Evolutionary conservation across 169 alveolate genomes (phyloP).

Genomic region (Eimeria maxima): DNA sequence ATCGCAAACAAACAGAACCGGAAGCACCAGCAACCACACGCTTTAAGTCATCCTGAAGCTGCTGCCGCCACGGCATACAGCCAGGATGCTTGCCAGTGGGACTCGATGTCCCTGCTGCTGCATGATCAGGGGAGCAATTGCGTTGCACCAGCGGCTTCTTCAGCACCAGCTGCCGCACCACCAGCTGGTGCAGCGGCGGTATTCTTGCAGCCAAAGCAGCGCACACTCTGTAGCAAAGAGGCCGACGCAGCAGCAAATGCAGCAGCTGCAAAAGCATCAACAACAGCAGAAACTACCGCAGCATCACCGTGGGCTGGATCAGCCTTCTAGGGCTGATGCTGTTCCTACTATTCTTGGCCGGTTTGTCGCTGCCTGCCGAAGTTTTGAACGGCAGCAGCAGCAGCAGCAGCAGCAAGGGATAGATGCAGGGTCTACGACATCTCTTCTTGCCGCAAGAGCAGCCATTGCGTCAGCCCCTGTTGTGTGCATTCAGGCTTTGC

Average conservation of each 20-base stretch:
- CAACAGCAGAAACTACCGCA: no score
- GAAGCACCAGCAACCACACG: not conserved
- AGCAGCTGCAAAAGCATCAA: constrained; percentile 13
- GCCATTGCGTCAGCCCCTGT: not conserved
- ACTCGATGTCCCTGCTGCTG: not conserved
- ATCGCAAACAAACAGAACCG: not conserved
- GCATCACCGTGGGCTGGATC: not conserved
- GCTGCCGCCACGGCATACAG: not conserved
- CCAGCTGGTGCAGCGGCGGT: no score
- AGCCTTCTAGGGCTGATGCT: not conserved
- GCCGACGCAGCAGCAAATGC: constrained; percentile 7
- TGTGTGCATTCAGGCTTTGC: constrained; percentile 22
- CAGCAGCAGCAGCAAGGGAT: constrained; percentile 1
- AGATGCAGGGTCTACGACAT: not conserved
- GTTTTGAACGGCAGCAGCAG: constrained; percentile 30
- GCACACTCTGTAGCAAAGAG: no score
- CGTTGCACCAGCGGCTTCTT: not conserved
- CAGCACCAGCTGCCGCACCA: not conserved
- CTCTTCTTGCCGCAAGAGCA: not conserved
- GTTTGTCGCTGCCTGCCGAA: constrained; percentile 33
- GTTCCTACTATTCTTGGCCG: not conserved
- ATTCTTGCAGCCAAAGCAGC: no score
- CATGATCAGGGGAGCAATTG: not conserved
- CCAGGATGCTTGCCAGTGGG: not conserved
- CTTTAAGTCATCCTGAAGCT: not conserved